Percentiles rank a stretch among this genome's conserved stretches.
These are phyloP conservation scores for Solanum gracilifrons DNA, from an alignment of 257 asterid species.

Conservation along the genomic window DNA sequence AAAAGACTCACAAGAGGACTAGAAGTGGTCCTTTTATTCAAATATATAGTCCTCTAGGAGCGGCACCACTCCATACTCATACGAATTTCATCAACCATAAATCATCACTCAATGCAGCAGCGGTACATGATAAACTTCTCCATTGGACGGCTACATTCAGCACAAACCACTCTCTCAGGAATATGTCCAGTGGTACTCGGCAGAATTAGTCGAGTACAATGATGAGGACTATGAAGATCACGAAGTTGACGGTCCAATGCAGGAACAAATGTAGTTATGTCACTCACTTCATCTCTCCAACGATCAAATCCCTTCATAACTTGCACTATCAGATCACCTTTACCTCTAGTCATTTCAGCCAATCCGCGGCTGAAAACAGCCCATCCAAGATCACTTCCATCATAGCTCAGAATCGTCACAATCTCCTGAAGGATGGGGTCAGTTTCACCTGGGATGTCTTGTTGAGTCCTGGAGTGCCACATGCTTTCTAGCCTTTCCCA, in stretches of 20 bases:
- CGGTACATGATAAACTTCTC: conserved; percentile 75
- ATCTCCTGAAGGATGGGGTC: conserved; percentile 64
- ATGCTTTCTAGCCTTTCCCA: conserved; percentile 86
- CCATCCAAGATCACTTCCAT: conserved; percentile 73
- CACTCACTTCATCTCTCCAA: conserved; percentile 44
- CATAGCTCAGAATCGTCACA: conserved; percentile 45
- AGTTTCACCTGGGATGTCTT: conserved; percentile 36
- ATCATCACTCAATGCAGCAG: conserved; percentile 61
- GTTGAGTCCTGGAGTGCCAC: conserved; percentile 84
- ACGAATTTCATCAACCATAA: background rate
- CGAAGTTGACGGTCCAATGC: conserved; percentile 34
- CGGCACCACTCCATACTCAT: background rate
- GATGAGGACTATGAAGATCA: conserved; percentile 47
- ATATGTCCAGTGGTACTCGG: conserved; percentile 50
- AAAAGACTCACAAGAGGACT: background rate
- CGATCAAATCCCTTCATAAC: conserved; percentile 17
- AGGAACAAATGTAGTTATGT: conserved; percentile 38
- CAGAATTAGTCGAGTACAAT: conserved; percentile 61
- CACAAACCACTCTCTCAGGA: conserved; percentile 61
- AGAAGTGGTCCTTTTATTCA: background rate
- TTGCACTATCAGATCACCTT: conserved; percentile 30
- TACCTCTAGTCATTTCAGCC: conserved; percentile 40
- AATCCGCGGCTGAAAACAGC: conserved; percentile 60
- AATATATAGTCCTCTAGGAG: background rate
- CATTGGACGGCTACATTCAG: conserved; percentile 69